phyloP scores from a whole-genome alignment of 108 stramenopile species.

The Conticribra guillardii region DNA sequence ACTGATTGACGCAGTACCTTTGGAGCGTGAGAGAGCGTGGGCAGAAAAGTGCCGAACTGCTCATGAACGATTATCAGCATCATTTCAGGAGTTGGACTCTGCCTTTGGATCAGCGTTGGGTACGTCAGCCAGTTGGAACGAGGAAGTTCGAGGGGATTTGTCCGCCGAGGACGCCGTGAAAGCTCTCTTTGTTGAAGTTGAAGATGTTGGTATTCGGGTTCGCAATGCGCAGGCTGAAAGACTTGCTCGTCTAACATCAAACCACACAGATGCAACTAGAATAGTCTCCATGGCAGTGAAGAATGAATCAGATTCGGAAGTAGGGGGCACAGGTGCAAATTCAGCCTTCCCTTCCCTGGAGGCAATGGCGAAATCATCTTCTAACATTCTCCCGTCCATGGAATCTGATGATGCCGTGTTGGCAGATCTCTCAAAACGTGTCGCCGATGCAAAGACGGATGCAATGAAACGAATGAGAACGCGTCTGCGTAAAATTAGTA shows the following conservation, averaged over 20 bases:
- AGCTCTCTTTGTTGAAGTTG: constrained; percentile 58
- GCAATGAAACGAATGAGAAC: constrained; percentile 83
- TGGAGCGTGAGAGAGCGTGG: constrained; percentile 80
- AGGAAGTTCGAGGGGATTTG: constrained; percentile 65
- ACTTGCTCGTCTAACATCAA: constrained; percentile 59
- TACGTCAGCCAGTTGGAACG: constrained; percentile 61
- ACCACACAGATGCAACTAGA: constrained; percentile 68
- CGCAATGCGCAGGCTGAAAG: constrained; percentile 67
- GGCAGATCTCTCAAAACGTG: constrained; percentile 63
- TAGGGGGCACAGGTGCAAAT: constrained; percentile 46
- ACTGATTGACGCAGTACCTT: constrained; percentile 84
- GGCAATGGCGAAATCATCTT: constrained; percentile 68
- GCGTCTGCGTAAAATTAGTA: constrained; percentile 78
- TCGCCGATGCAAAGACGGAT: constrained; percentile 74
- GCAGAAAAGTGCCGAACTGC: constrained; percentile 74
- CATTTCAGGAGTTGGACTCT: constrained; percentile 65
- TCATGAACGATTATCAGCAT: constrained; percentile 61
- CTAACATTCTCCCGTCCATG: constrained; percentile 73
- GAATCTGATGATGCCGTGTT: constrained; percentile 61
- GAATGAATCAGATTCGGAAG: constrained; percentile 16
- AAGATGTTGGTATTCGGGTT: constrained; percentile 54
- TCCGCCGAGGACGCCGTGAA: constrained; percentile 68
- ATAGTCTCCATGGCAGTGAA: constrained; percentile 67
- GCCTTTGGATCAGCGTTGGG: constrained; percentile 63
- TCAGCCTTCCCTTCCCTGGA: constrained; percentile 73